These are phyloP conservation scores for Monosporascus sp. DNA, from an alignment of 2,329 filamentous ascomycete species.

Conservation along the genomic window DNA sequence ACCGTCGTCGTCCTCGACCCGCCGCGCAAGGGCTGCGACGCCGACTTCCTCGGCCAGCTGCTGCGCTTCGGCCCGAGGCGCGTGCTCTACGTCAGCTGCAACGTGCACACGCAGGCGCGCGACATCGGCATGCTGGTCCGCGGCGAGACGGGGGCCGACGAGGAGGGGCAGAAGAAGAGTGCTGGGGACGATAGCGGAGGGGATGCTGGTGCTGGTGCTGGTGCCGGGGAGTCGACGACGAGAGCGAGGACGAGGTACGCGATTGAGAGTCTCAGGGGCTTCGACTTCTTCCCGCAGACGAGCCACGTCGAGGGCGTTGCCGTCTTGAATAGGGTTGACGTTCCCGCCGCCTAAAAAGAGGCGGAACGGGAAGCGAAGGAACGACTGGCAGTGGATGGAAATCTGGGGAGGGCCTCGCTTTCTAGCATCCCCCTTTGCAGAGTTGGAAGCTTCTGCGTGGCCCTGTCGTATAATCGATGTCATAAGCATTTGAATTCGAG, in stretches of 20 bases:
- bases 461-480: no score
- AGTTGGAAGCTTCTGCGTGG: no score
- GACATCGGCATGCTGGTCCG: slow-evolving; percentile 86
- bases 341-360: slow-evolving; percentile 2
- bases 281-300: slow-evolving; percentile 95
- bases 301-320: slow-evolving; percentile 66
- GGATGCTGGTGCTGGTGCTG: slow-evolving; percentile 4
- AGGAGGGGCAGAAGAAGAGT: slow-evolving; percentile 26
- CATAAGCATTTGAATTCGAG: no score
- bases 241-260: slow-evolving; percentile 55
- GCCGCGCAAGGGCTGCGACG: slow-evolving; percentile 92
- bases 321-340: slow-evolving; percentile 55
- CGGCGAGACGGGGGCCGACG: slow-evolving; percentile 46
- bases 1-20: slow-evolving; percentile 95
- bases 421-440: no score
- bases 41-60: slow-evolving; percentile 76
- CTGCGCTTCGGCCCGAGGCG: slow-evolving; percentile 71
- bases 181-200: slow-evolving; percentile 24
- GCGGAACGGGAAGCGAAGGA: background rate
- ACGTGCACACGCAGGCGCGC: slow-evolving; percentile 93
- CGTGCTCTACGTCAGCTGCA: slow-evolving; percentile 93
- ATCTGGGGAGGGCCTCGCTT: no score
- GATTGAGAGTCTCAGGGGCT: slow-evolving; percentile 86
- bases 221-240: slow-evolving; percentile 26
- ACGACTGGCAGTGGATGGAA: no score